Evolutionary conservation across 208 protist species (phyloP), one percentile per base, ranked within the genome.

Genomic region (Crithidia fasciculata): DNA sequence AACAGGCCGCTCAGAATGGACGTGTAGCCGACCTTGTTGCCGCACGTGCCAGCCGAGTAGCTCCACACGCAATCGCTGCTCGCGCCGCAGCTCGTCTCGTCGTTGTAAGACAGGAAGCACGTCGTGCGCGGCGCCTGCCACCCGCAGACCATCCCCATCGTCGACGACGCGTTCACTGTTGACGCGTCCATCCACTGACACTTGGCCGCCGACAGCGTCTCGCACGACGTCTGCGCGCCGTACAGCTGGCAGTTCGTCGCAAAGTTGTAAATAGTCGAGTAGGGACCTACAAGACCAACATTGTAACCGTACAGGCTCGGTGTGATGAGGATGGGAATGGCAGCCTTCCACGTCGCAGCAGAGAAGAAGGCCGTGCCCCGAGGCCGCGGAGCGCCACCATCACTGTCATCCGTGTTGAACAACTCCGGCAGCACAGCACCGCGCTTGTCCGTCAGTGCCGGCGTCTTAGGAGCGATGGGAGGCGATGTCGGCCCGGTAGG

Each of bases 211-310:
- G 69, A 74, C 58, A 74, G 61, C 43, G 69, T 74, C 47, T 65
- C 58, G 54, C 69, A 74, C 55, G 44, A 41, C 49, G 49, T 60
- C 50, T 60, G 39, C 19, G 69, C 69, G 39, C 44, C 55, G 69
- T 74, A 74, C 55, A 74, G 61, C 54, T 80, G 71, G 76, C 84
- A 89, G 47, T 86, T 78, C 5, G 80, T 78, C 19, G 77, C 72
- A 45, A 52, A 82, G 4, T 56, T 13, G 66, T 85, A 82, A 4
- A 89, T 65, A 39, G 69, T 57, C 8, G 64, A 47, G 69, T 86
- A 86, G 39, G 81, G 62, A 50, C 70, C 72, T 28, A 85, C 78
- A 10, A 78, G 69, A 10, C 84, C 84, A 47, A 89, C 74, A 16
- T 74, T 58, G 57, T 76, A 80, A 2, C 84, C 84, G 64, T 79